Conservation (phyloP, 805 yeast species). For the Starmera dryadoides region DNA sequence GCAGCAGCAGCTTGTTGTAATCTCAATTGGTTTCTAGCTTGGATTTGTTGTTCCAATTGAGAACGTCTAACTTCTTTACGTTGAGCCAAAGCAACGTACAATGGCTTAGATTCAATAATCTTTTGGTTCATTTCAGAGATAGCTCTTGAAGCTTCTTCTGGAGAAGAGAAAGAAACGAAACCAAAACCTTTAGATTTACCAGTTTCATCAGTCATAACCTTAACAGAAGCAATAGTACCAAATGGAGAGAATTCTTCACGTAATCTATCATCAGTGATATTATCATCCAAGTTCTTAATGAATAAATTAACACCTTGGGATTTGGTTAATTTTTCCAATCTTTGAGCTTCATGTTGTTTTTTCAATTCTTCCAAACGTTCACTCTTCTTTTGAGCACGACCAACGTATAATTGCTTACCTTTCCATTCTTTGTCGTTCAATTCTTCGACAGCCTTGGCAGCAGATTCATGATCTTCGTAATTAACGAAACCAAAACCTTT, state of each 20-base stretch:
- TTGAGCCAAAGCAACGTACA: constrained; percentile 98
- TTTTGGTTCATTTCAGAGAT: constrained; percentile 97
- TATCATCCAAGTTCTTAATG: constrained; percentile 92
- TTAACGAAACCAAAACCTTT: constrained; percentile 96
- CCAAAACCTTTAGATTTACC: constrained; percentile 98
- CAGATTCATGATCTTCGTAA: constrained; percentile 81
- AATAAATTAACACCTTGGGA: constrained; percentile 97
- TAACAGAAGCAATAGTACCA: constrained; percentile 93
- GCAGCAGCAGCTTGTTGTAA: constrained; percentile 93
- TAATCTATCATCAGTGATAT: constrained; percentile 85
- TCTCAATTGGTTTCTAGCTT: constrained; percentile 97
- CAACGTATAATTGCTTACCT: constrained; percentile 86
- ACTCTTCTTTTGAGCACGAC: constrained; percentile 98
- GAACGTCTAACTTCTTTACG: constrained; percentile 96
- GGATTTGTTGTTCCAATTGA: constrained; percentile 95
- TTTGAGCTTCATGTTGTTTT: constrained; percentile 86
- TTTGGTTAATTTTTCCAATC: constrained; percentile 86
- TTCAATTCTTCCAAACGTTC: constrained; percentile 96
- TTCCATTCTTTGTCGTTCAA: constrained; percentile 81
- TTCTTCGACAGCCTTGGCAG: constrained; percentile 85
- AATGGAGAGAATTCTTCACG: constrained; percentile 88
- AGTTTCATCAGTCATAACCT: constrained; percentile 89
- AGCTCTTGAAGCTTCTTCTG: constrained; percentile 99
- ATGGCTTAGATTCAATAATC: constrained; percentile 90
- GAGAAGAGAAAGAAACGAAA: constrained; percentile 93